Conservation (phyloP, 306 rosid genomes). For the Amphicarpaea edgeworthii region DNA sequence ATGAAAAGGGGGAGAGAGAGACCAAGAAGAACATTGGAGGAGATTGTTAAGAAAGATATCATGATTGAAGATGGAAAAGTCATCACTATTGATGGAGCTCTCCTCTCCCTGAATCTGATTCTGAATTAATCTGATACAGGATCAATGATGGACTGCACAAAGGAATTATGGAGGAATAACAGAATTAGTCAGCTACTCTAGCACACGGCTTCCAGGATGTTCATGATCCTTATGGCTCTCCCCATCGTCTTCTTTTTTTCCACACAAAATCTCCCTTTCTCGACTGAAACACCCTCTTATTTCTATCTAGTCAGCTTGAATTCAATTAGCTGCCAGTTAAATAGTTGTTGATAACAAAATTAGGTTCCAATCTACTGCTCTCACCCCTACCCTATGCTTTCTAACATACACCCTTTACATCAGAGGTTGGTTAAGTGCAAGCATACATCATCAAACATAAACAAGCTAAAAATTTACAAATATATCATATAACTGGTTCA, state of each 20-base stretch:
- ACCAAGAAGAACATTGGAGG: neutral
- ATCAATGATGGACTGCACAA: neutral
- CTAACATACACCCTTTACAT: neutral
- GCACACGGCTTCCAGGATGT: neutral
- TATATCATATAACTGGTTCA: slow-evolving; percentile 29
- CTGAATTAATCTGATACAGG: neutral
- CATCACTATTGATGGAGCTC: neutral
- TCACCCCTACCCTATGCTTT: slow-evolving; percentile 17
- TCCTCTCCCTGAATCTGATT: neutral
- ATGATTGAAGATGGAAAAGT: neutral
- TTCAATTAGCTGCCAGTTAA: slow-evolving; percentile 21
- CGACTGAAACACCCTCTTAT: slow-evolving; percentile 21
- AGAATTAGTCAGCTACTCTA: slow-evolving; percentile 2
- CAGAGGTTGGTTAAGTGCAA: slow-evolving; percentile 6
- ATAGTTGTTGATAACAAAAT: neutral
- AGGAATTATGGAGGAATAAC: slow-evolving; percentile 6
- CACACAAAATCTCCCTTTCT: slow-evolving; percentile 6
- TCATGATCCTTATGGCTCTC: neutral
- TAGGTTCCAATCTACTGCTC: neutral
- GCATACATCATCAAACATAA: neutral
- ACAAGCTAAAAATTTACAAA: slow-evolving; percentile 30
- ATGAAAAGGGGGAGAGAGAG: neutral
- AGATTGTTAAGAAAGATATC: neutral
- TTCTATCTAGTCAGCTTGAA: slow-evolving; percentile 1
- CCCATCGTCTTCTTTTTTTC: slow-evolving; percentile 18